Conservation (phyloP, 2,329 filamentous ascomycete genomes). For the Hortaea werneckii region DNA sequence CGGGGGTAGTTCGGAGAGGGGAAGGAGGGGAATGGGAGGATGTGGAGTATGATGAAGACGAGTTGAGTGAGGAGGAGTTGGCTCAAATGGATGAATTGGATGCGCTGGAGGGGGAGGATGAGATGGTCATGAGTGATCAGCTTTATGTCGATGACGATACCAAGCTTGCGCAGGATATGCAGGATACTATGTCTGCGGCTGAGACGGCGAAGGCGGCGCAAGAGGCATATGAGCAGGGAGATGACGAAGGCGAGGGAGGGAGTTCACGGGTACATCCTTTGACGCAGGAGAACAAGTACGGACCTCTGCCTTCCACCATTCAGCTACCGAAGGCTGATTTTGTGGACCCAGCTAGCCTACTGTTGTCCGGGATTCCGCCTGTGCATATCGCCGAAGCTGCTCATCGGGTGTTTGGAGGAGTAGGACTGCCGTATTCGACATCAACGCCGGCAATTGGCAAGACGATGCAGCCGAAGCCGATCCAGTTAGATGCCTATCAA, state of each 20-base stretch:
- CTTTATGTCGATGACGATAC: constrained; percentile 8
- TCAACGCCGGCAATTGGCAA: constrained; percentile 52
- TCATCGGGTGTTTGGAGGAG: constrained; percentile 65
- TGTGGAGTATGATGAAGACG: constrained; percentile 2
- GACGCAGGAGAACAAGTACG: constrained; percentile 63
- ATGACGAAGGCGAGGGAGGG: constrained; percentile 16
- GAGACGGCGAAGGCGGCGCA: constrained; percentile 19
- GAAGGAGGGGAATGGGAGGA: constrained; percentile 37
- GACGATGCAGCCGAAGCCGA: constrained; percentile 51
- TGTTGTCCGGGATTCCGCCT: constrained; percentile 53
- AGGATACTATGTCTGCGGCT: constrained; percentile 24
- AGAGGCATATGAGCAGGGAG: constrained; percentile 11
- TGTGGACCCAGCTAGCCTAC: constrained; percentile 55
- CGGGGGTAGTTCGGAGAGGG: not conserved
- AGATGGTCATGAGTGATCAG: constrained; percentile 10
- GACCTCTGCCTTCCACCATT: constrained; percentile 63
- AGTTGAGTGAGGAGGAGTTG: constrained; percentile 7
- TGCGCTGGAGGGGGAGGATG: constrained; percentile 19
- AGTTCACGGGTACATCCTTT: constrained; percentile 58
- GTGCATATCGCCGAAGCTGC: constrained; percentile 67
- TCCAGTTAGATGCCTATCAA: constrained; percentile 55
- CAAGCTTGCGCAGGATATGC: constrained; percentile 15
- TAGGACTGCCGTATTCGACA: constrained; percentile 64
- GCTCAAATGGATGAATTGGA: constrained; percentile 34
- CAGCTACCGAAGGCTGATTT: constrained; percentile 62